These are phyloP conservation scores for Austroboletus niveus DNA, from an alignment of 1,284 basidiomycete genomes.

Conservation along the genomic window DNA sequence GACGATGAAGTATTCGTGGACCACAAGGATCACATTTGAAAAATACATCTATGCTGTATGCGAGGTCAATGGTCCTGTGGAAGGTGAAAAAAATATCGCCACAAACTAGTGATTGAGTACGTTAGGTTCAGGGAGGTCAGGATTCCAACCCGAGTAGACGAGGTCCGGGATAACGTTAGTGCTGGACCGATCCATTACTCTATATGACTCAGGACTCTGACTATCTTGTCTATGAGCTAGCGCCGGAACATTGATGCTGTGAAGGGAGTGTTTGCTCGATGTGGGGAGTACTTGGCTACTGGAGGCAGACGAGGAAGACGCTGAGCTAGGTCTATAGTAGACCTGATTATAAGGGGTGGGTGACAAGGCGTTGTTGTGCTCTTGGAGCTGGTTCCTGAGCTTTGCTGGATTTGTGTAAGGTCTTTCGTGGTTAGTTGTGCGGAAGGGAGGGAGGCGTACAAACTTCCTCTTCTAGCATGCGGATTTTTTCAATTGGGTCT, in stretches of 20 bases:
- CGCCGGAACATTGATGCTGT: constrained; percentile 5
- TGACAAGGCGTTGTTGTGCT: constrained; percentile 38
- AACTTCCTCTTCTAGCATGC: constrained; percentile 73
- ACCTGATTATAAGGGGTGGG: constrained; percentile 10
- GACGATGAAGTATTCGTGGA: constrained; percentile 71
- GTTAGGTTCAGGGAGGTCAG: constrained; percentile 72
- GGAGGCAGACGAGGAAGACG: constrained; percentile 23
- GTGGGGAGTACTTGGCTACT: constrained; percentile 13
- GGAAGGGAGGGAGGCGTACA: constrained; percentile 40
- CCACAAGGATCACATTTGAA: constrained; percentile 83
- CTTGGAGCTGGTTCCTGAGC: constrained; percentile 61
- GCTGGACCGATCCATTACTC: constrained; percentile 35
- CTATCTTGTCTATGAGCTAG: constrained; percentile 41
- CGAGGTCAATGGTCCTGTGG: constrained; percentile 2
- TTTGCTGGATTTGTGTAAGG: constrained; percentile 44
- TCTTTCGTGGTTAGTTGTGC: background rate
- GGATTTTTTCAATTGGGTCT: constrained; percentile 73
- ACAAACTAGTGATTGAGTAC: constrained; percentile 72
- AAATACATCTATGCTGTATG: constrained; percentile 68
- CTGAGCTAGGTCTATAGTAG: constrained; percentile 21
- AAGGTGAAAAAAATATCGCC: constrained; percentile 9
- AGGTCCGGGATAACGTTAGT: constrained; percentile 59
- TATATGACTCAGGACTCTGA: constrained; percentile 49
- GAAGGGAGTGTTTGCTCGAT: constrained; percentile 6
- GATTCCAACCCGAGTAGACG: constrained; percentile 75